These are phyloP conservation scores for Ophidiomyces ophidiicola DNA, from an alignment of 2,329 filamentous ascomycete species.

Conservation along the genomic window DNA sequence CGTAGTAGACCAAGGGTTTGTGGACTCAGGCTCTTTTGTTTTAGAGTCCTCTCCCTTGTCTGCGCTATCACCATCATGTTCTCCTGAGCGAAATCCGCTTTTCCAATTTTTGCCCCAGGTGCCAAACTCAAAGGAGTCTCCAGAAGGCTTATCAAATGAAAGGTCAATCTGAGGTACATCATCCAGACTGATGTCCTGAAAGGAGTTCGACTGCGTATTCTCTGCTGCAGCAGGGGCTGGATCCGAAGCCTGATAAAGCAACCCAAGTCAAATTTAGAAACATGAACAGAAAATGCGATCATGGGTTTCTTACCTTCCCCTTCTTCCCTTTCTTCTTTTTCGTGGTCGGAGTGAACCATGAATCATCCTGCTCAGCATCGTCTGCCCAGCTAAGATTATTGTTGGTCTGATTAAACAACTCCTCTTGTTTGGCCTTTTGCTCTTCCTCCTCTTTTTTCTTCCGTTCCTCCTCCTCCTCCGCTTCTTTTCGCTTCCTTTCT, in stretches of 20 bases:
- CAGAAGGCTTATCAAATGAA: slow-evolving; percentile 37
- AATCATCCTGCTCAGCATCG: slow-evolving; percentile 29
- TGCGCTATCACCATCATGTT: too few relatives aligned
- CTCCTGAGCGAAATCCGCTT: too few relatives aligned
- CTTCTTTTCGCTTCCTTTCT: slow-evolving; percentile 6
- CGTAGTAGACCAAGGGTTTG: slow-evolving; percentile 32
- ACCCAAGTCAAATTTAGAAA: slow-evolving; percentile 9
- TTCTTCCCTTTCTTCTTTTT: slow-evolving; percentile 47
- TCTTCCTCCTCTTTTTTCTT: slow-evolving; percentile 25
- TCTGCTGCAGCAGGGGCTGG: slow-evolving; percentile 25
- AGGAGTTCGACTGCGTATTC: slow-evolving; percentile 39
- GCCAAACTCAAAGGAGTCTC: slow-evolving; percentile 37
- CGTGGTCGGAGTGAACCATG: slow-evolving; percentile 29
- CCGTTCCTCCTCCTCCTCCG: slow-evolving; percentile 17
- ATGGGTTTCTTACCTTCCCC: slow-evolving; percentile 20
- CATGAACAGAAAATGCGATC: background rate
- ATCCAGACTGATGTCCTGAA: slow-evolving; percentile 57
- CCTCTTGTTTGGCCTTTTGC: slow-evolving; percentile 26
- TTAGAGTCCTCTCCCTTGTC: slow-evolving; percentile 16
- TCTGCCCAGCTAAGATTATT: slow-evolving; percentile 37
- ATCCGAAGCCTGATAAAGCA: slow-evolving; percentile 20
- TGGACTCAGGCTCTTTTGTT: slow-evolving; percentile 20
- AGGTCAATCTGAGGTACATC: slow-evolving; percentile 49
- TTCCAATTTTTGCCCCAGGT: slow-evolving; percentile 51
- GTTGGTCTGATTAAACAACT: slow-evolving; percentile 17